Conservation (phyloP, 257 asterid species). For the Rehmannia glutinosa region DNA sequence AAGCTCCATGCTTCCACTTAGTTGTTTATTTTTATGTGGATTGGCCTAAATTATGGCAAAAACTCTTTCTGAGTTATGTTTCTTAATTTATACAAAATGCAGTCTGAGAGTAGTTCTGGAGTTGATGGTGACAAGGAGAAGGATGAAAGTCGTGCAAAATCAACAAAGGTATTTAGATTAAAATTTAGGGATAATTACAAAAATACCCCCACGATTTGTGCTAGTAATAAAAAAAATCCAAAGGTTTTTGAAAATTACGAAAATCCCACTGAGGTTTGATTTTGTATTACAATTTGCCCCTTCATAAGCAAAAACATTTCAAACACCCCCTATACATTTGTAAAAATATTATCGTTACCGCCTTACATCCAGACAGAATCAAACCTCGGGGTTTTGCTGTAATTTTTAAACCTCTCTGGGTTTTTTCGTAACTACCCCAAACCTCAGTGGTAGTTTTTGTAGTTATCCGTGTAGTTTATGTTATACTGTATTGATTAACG, state of each 20-base stretch:
- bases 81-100: slow-evolving; percentile 23
- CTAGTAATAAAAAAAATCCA: neutral
- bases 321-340: too few species aligned
- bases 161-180: slow-evolving; percentile 43
- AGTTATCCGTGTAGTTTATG: too few species aligned
- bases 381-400: neutral
- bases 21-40: slow-evolving; percentile 2
- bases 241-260: too few species aligned
- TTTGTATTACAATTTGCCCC: neutral
- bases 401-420: neutral
- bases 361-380: too few species aligned
- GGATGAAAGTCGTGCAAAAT: slow-evolving; percentile 64
- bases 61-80: slow-evolving; percentile 4
- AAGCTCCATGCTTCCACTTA: slow-evolving; percentile 21
- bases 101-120: slow-evolving; percentile 59
- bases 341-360: too few species aligned
- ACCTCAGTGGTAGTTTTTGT: neutral
- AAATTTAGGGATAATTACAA: neutral
- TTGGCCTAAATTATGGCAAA: neutral
- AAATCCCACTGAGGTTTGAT: too few species aligned
- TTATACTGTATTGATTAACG: too few species aligned
- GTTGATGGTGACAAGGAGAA: slow-evolving; percentile 81
- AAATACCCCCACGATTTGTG: neutral
- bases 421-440: neutral
- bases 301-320: too few species aligned